Base-by-base conservation (phyloP, 371 early-diverging fungal genomes). In the Mucor plumbeus region DNA sequence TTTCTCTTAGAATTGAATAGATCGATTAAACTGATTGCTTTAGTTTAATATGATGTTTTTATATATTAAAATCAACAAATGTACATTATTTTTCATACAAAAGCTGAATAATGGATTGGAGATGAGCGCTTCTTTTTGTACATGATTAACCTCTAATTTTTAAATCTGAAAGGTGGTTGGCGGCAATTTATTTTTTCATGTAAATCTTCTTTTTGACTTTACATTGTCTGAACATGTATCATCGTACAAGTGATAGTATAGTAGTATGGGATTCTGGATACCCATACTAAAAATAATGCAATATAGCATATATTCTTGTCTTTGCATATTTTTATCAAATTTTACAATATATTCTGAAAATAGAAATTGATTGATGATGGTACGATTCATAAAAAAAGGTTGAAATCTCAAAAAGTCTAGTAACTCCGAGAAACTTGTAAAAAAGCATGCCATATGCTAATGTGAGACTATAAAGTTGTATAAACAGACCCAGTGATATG, bases 401-500 rank as follows among this genome's bases (percentile, higher is more conserved):
- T 17, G 8, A 7, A 7, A 47, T 47, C 10, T 19, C 8, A n/a
- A 44, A 47, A 47, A 10, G 47, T 47, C 17, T 19, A 47, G 9
- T 31, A 59, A 59, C 21, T 61, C 61, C 61, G 61, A 61, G 61
- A 61, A 61, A 61, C 61, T 44, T 33, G 34, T 47, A 19, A 35
- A 61, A 61, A 61, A 61, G 47, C 61, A 61, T 61, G 59, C 59
- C 59, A 61, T 26, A 61, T 31, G 47, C 31, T 21, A 8, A 61
- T 35, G 15, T 33, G 44, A 34, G 43, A 61, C 43, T 34, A 38
- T 5, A 19, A 19, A 40, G 15, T 10, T 40, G 10, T 40, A 40
- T 31, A 26, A 31, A 31, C 53, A 56, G 56, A 56, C 19, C 56
- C 56, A 36, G 56, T 56, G 56, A 56, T 56, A 35, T 56, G 36